These are phyloP conservation scores for Pogostemon cablin DNA, from an alignment of 257 asterid genomes.

Conservation along the genomic window DNA sequence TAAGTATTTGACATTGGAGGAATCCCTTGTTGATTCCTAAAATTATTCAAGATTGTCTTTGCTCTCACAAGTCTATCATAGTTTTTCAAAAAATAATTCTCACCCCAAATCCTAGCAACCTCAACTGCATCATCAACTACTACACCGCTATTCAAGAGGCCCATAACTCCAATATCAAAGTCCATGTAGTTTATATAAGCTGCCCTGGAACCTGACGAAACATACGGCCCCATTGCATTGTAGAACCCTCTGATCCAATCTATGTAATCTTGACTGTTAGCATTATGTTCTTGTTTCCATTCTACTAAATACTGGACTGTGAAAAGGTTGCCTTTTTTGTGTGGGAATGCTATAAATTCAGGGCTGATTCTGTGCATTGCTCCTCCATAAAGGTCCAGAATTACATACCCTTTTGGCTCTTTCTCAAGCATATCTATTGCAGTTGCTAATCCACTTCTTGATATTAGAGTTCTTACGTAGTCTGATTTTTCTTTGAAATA, in stretches of 20 bases:
- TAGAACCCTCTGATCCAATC: constrained; percentile 68
- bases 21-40: constrained; percentile 60
- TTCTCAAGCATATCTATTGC: constrained; percentile 45
- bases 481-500: constrained; percentile 81
- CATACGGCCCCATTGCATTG: constrained; percentile 53
- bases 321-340: constrained; percentile 66
- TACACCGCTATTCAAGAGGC: background rate
- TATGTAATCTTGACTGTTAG: constrained; percentile 37
- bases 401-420: constrained; percentile 66
- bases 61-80: constrained; percentile 69
- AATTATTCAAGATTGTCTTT: constrained; percentile 50
- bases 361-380: constrained; percentile 53
- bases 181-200: constrained; percentile 84
- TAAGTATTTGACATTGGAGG: constrained; percentile 45
- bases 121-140: constrained; percentile 44
- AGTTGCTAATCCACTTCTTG: constrained; percentile 36
- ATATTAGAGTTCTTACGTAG: constrained; percentile 51
- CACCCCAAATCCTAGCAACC: constrained; percentile 70
- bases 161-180: constrained; percentile 67
- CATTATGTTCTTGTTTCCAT: constrained; percentile 48
- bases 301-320: constrained; percentile 64
- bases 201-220: constrained; percentile 58
- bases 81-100: constrained; percentile 67
- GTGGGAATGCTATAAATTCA: constrained; percentile 74
- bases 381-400: constrained; percentile 79